Base-by-base conservation (phyloP, 1,284 basidiomycete genomes). In the Amylostereum chailletii region DNA sequence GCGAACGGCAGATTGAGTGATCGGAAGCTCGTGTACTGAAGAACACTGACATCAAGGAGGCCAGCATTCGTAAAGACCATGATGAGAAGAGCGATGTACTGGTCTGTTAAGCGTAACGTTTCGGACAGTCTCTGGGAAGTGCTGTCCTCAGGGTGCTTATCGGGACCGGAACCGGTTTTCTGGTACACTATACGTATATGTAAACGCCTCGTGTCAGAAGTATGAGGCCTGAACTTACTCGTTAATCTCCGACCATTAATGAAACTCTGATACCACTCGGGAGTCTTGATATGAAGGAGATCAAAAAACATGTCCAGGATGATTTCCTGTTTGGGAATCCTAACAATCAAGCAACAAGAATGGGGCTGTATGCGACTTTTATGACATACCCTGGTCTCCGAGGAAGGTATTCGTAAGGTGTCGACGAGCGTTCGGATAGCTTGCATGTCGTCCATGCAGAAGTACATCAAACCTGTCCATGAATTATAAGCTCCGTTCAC, bases 281-380 rank as follows among this genome's bases (percentile, higher is more conserved):
- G 86, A 1, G 87, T 79, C 63, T 89, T 89, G 64, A 97, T 94
- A 50, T 92, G 89, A 48, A 99, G 74, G n/a, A 95, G 74, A 55
- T 91, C 86, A 62, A 95, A 95, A 59, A 99, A 90, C 77, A 96
- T 86, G 59, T 97, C 90, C 34, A 99, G 71, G 33, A 98, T 75
- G 29, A 93, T 80, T 70, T 95, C 92, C 92, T 95, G 19, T 19
- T 19, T 19, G 19, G 19, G 19, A 19, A 46, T 50, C 30, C 50
- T 40, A 37, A 39, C 27, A 47, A 39, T 39, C 46, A 19, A 19
- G 19, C 19, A 19, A 19, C 19, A 19, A 19, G 19, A 43, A 47
- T 37, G 11, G 42, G 42, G 36, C 34, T 2, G 26, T 44, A 8
- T 32, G 4, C 45, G 27, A 10, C 36, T 51, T 50, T 42, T 37